phyloP scores from a whole-genome alignment of 2,329 filamentous ascomycete species.

The Botrytis pseudocinerea region DNA sequence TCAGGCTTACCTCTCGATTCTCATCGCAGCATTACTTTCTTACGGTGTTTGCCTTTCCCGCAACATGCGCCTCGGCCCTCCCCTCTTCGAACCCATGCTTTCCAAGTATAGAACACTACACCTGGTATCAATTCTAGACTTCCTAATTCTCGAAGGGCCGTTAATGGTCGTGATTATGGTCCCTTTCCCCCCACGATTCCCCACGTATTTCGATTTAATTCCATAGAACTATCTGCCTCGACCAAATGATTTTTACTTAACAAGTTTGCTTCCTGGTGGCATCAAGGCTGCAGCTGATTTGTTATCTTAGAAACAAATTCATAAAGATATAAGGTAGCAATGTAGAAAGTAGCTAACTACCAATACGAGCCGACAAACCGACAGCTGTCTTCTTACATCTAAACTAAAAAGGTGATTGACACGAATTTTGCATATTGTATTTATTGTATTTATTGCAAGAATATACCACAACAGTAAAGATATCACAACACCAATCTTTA shows the following conservation, averaged over 20 bases:
- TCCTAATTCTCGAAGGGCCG: background rate
- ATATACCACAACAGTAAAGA: background rate
- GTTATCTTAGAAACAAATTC: background rate
- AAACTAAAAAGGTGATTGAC: background rate
- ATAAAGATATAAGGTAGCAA: background rate
- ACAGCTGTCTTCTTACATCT: background rate
- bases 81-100: background rate
- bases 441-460: background rate
- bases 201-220: slow-evolving; percentile 10
- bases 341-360: background rate
- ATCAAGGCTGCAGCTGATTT: background rate
- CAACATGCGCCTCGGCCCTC: slow-evolving; percentile 5
- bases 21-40: background rate
- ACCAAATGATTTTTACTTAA: background rate
- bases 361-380: background rate
- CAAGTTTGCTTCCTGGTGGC: background rate
- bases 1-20: background rate
- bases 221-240: too few species aligned
- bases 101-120: background rate
- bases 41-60: slow-evolving; percentile 6
- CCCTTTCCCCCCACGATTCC: background rate
- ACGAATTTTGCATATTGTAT: background rate
- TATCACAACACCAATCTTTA: background rate
- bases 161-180: background rate
- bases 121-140: slow-evolving; percentile 2